phyloP scores from a whole-genome alignment of 768 basidiomycete species.

The Dentipellis fragilis region DNA sequence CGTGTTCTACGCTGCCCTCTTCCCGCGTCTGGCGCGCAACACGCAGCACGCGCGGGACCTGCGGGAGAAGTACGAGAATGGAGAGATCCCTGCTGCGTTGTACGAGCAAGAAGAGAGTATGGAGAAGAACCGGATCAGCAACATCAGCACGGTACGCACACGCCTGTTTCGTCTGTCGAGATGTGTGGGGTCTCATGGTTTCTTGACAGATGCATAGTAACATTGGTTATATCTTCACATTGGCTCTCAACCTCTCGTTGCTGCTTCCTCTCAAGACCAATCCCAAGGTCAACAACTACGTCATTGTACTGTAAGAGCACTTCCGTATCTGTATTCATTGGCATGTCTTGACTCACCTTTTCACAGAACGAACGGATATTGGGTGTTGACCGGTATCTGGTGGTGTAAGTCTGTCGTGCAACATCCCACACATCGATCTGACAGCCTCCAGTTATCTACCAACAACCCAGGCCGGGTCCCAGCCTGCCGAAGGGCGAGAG shows the following conservation, averaged over 20 bases:
- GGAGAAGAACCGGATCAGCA: slow-evolving; percentile 80
- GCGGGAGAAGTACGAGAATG: slow-evolving; percentile 44
- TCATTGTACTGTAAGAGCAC: slow-evolving; percentile 47
- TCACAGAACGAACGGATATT: slow-evolving; percentile 56
- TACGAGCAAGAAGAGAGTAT: slow-evolving; percentile 70
- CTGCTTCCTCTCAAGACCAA: slow-evolving; percentile 52
- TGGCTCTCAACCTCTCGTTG: slow-evolving; percentile 59
- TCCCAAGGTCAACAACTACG: slow-evolving; percentile 65
- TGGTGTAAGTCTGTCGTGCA: slow-evolving; percentile 53
- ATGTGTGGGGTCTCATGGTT: neutral
- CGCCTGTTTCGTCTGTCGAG: neutral
- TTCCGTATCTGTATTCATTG: neutral
- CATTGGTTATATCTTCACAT: slow-evolving; percentile 58
- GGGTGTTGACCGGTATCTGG: slow-evolving; percentile 77
- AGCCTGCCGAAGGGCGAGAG: slow-evolving; percentile 64
- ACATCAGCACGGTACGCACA: slow-evolving; percentile 61
- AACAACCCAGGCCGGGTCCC: slow-evolving; percentile 78
- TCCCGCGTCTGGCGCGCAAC: slow-evolving; percentile 75
- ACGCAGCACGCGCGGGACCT: slow-evolving; percentile 52
- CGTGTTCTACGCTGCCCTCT: slow-evolving; percentile 70
- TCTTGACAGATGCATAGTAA: slow-evolving; percentile 57
- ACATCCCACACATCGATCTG: neutral
- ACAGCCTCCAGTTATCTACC: slow-evolving; percentile 54
- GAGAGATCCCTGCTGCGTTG: slow-evolving; percentile 47
- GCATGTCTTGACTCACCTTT: neutral